Conservation (phyloP, 179 eudicot genomes). For the Beta lomatogona region DNA sequence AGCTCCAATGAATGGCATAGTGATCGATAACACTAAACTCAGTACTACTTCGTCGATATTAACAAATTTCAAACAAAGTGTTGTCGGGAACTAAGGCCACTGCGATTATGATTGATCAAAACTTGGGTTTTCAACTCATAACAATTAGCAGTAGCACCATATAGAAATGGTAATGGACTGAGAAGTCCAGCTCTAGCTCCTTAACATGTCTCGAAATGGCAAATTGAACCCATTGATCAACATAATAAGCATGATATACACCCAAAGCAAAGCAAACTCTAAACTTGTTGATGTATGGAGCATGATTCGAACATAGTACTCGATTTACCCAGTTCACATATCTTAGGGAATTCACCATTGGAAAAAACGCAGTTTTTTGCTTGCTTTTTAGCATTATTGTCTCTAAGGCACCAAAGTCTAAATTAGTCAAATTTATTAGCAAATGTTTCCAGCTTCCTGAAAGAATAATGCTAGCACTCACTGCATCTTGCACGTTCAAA, state of each 20-base stretch:
- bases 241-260: background rate
- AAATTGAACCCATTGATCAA: background rate
- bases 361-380: background rate
- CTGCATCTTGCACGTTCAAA: background rate
- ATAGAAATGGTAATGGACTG: background rate
- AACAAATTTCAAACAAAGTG: background rate
- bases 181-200: background rate
- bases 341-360: background rate
- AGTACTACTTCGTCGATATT: background rate
- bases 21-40: background rate
- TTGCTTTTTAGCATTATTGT: background rate
- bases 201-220: background rate
- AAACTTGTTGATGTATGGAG: background rate
- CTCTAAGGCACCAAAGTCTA: background rate
- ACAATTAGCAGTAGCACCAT: background rate
- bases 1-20: background rate
- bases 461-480: background rate
- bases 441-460: background rate
- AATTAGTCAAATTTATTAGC: background rate
- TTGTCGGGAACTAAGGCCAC: background rate
- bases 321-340: background rate
- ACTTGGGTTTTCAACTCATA: background rate
- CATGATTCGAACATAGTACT: background rate
- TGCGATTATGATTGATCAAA: background rate
- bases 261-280: background rate